Evolutionary conservation across 1,284 basidiomycete species (phyloP), one percentile per base, ranked within the genome.

Genomic region (Tilletia caries): DNA sequence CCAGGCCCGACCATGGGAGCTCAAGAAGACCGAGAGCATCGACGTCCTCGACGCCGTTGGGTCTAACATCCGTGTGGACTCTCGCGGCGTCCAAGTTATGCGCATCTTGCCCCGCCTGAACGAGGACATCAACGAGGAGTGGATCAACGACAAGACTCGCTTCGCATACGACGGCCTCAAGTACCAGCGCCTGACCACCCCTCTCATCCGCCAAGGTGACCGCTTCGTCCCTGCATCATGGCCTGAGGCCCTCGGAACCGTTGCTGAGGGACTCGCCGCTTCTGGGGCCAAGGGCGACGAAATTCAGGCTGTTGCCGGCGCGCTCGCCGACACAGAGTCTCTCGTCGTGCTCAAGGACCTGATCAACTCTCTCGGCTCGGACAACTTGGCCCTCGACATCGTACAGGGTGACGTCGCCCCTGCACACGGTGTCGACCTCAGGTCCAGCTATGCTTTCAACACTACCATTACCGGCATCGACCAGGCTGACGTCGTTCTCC

Each of bases 141-240:
- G 96, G 95, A 96, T 99, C 85, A 95, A 89, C 85, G 95, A 99
- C 88, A 98, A 98, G 88, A 95, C 95, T 1, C 91, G 96, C 72
- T 95, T 93, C 84, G 92, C 95, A 1, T 91, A 93, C 83, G 96
- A 99, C 79, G 96, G 96, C 52, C 88, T 99, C 66, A 91, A 90
- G 80, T 95, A 93, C 88, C 96, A 99, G 85, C 91, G 95, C 44
- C 86, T 99, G 79, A 98, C 95, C 18, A 91, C 90, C 1, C 96
- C 96, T 8, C 88, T 98, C 48, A 86, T 98, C 79, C 92, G 95
- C 84, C 88, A 91, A 77, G 95, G 92, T 48, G 93, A 95, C 84
- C 90, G 93, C 60, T 98, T 98, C 82, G 91, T 95, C 34, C 86
- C 92, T 43, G 91, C 92, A 0, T 88, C 91, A 5, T 99, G 96